Evolutionary conservation across 129 eudicot genomes (phyloP).

Genomic region (Tanacetum coccineum): DNA sequence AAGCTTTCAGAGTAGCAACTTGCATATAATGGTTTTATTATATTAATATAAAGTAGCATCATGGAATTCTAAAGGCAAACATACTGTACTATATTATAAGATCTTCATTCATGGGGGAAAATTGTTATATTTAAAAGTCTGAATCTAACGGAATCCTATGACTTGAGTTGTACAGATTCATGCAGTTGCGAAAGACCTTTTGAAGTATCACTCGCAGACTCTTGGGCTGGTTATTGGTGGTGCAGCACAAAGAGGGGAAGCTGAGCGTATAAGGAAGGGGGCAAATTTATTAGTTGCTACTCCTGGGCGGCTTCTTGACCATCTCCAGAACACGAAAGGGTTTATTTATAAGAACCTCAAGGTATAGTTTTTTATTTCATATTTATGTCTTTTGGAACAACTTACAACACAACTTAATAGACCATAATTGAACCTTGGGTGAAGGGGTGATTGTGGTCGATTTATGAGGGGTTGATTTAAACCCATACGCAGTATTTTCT

Average conservation of each 20-base stretch:
- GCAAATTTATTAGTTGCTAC: constrained; percentile 82
- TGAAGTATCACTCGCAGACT: constrained; percentile 86
- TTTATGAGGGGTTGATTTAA: too few relatives aligned
- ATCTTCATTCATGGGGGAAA: too few relatives aligned
- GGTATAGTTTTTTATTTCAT: constrained; percentile 32
- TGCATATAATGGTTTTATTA: too few relatives aligned
- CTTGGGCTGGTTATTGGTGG: constrained; percentile 87
- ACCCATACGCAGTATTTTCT: too few relatives aligned
- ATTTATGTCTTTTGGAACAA: background rate
- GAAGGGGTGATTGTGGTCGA: too few relatives aligned
- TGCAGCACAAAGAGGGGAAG: constrained; percentile 62
- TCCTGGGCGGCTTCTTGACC: constrained; percentile 93
- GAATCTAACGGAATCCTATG: background rate
- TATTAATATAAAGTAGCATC: too few relatives aligned
- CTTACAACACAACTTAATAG: background rate
- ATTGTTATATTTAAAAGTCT: background rate
- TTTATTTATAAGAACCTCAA: constrained; percentile 66
- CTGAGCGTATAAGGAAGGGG: constrained; percentile 84
- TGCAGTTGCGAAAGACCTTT: constrained; percentile 79
- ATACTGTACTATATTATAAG: too few relatives aligned
- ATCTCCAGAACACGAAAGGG: constrained; percentile 86
- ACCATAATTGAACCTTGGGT: too few relatives aligned
- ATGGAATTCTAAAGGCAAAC: too few relatives aligned
- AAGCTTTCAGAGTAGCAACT: too few relatives aligned
- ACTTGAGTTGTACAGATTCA: constrained; percentile 56